Evolutionary conservation across 192 early-diverging fungal species (phyloP), one percentile per base, ranked within the genome.

Genomic region (Coemansia sp.): DNA sequence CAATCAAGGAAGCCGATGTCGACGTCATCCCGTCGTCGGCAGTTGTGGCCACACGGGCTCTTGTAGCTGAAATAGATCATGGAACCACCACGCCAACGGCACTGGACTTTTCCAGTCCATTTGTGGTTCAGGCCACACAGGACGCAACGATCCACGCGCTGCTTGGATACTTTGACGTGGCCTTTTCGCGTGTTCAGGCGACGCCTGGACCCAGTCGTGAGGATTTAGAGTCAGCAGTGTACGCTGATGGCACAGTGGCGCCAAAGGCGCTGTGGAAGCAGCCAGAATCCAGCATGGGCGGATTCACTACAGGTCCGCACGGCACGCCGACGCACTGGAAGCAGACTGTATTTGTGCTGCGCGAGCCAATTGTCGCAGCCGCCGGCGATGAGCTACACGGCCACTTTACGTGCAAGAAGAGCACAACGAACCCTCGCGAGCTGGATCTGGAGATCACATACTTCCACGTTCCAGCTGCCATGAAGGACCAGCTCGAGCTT

Each of bases 281-380:
- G 69, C 79, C 73, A 5, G 70, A 65, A 35, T 52, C 60, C 1
- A 4, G 23, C 21, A 76, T 83, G 66, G 56, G 72, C 47, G 76
- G 77, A 4, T 88, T 93, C 67, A 88, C 87, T 1, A 94, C 91
- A 1, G 86, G 88, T 0, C 92, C 94, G 8, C 76, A 84, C 50
- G 86, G 87, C 24, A 86, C 84, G 60, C 86, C 89, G 37, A 97
- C 95, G n/a, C 97, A 98, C 83, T 98, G 97, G 97, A 97, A 95
- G 84, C 95, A 97, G 77, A 94, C 93, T 0, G 70, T 89, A 15
- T 96, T 98, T 79, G 73, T 87, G 10, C 79, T 95, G 7, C 79
- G 84, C 11, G 67, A 85, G 22, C 83, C 88, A 11, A 62, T 94
- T 24, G 66, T 79, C 7, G 86, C 88, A 6, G 63, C 75, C 32